These are phyloP conservation scores for Verticillium albo-atrum DNA, from an alignment of 2,329 filamentous ascomycete species.

Conservation along the genomic window DNA sequence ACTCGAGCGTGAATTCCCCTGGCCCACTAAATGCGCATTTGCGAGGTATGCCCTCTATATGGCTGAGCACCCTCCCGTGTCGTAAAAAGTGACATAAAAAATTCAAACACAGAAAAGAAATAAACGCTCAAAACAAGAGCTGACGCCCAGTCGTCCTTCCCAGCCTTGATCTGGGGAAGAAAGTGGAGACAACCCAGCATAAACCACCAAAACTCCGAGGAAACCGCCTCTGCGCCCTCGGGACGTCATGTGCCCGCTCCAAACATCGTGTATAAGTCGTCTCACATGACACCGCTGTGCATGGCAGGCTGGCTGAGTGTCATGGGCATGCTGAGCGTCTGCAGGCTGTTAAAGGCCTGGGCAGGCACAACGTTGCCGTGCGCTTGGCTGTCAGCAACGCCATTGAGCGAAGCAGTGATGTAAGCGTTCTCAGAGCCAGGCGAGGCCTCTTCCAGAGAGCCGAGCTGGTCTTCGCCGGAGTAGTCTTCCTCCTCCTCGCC, in stretches of 20 bases:
- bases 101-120: background rate
- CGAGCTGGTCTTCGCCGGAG: slow-evolving; percentile 78
- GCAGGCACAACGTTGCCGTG: slow-evolving; percentile 10
- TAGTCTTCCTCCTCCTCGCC: slow-evolving; percentile 85
- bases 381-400: slow-evolving; percentile 25
- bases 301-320: slow-evolving; percentile 53
- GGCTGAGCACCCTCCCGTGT: background rate
- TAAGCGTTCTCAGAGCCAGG: slow-evolving; percentile 67
- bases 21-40: background rate
- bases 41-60: background rate
- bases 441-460: slow-evolving; percentile 74
- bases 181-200: background rate
- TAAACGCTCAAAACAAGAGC: background rate
- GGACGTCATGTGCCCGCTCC: background rate
- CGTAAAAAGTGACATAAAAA: background rate
- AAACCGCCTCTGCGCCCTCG: background rate
- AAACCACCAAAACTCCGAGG: background rate
- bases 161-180: background rate
- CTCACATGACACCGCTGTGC: slow-evolving; percentile 41
- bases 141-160: background rate
- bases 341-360: slow-evolving; percentile 51
- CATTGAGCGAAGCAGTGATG: slow-evolving; percentile 46
- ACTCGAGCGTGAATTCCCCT: background rate
- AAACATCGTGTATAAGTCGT: background rate
- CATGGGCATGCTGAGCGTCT: slow-evolving; percentile 62